These are phyloP conservation scores for Heliamphora exappendiculata DNA, from an alignment of 148 eudicot species.

Conservation along the genomic window DNA sequence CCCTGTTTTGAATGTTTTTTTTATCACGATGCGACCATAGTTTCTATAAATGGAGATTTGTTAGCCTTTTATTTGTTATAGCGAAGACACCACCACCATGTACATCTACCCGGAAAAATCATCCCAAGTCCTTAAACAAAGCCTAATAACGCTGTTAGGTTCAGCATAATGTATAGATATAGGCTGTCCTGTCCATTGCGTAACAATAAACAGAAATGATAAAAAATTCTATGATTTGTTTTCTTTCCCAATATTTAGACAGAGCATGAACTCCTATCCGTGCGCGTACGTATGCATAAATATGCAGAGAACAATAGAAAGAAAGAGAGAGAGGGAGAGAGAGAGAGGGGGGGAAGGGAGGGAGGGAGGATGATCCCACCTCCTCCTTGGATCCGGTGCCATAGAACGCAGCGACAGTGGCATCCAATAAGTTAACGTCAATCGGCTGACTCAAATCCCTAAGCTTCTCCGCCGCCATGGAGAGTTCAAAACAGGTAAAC, in stretches of 20 bases:
- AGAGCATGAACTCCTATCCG: not conserved
- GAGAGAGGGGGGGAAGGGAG: too few relatives aligned
- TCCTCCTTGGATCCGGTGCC: slow-evolving; percentile 97
- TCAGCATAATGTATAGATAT: not conserved
- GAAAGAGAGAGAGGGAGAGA: too few relatives aligned
- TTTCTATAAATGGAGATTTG: too few relatives aligned
- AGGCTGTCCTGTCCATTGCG: too few relatives aligned
- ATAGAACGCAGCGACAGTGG: slow-evolving; percentile 88
- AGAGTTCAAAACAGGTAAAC: slow-evolving; percentile 19
- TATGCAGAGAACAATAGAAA: not conserved
- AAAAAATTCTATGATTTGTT: not conserved
- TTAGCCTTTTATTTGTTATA: too few relatives aligned
- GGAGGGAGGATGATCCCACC: slow-evolving; percentile 28
- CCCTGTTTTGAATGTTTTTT: too few relatives aligned
- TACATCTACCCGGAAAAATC: too few relatives aligned
- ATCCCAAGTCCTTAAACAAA: not conserved
- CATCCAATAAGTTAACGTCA: slow-evolving; percentile 80
- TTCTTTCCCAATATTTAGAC: not conserved
- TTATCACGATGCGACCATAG: too few relatives aligned
- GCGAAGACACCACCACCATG: too few relatives aligned
- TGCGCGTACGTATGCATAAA: not conserved
- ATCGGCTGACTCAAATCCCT: slow-evolving; percentile 92
- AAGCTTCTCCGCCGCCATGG: slow-evolving; percentile 90
- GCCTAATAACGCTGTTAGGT: not conserved
- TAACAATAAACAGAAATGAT: too few relatives aligned